Conservation (phyloP, 108 stramenopile species). For the Cyclotella cryptica region DNA sequence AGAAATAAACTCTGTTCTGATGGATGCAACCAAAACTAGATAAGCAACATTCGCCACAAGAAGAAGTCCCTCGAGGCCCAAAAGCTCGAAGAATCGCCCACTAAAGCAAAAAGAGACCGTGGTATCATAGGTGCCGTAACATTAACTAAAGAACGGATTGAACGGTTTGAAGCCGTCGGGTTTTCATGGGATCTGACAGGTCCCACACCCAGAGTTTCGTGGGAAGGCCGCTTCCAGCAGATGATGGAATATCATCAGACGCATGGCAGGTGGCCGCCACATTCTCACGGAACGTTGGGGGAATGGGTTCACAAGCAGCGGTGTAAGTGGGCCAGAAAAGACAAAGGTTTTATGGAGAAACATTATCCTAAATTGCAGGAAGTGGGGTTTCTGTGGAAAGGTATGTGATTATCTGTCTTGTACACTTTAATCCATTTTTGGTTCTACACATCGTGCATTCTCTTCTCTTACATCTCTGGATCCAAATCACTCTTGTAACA, state of each 20-base stretch:
- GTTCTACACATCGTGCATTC: not conserved
- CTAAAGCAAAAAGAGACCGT: not conserved
- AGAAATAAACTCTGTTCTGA: not conserved
- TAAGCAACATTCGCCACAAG: slow-evolving; percentile 9
- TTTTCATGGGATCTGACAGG: slow-evolving; percentile 8
- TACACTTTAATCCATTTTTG: not conserved
- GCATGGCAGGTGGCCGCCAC: slow-evolving; percentile 1
- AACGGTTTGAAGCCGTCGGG: not conserved
- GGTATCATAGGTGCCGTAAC: not conserved
- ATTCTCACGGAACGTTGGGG: slow-evolving; percentile 4
- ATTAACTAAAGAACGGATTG: slow-evolving; percentile 2
- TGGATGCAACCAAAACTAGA: not conserved
- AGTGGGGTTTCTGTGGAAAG: slow-evolving; percentile 10
- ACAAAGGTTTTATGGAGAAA: slow-evolving; percentile 7
- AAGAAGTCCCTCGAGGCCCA: not conserved
- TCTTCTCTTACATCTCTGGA: not conserved
- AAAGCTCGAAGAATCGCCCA: not conserved
- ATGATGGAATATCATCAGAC: slow-evolving; percentile 2
- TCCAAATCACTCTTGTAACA: too few relatives aligned
- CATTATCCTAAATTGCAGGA: slow-evolving; percentile 5
- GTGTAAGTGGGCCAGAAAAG: slow-evolving; percentile 9
- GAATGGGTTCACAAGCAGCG: slow-evolving; percentile 15
- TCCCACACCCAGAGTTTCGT: not conserved
- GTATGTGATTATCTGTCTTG: not conserved
- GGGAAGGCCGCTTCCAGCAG: slow-evolving; percentile 13